Evolutionary conservation across 164 flowering plant genomes (phyloP).

Genomic region (Malania oleifera): DNA sequence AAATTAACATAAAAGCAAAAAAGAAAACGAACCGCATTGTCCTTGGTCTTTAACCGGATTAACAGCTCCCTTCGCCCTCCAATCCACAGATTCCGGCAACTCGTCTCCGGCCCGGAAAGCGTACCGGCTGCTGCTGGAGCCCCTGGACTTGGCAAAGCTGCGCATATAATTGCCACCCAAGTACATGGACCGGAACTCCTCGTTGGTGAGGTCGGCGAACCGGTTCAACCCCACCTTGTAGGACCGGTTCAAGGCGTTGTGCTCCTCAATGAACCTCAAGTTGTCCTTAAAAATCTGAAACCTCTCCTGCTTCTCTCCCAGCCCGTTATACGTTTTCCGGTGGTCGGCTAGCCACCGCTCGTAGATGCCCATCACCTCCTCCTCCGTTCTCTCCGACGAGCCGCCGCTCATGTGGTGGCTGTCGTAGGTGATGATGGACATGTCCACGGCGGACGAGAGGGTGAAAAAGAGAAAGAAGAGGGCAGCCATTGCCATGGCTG

Average conservation of each 20-base stretch:
- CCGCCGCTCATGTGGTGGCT: background rate
- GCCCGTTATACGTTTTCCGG: constrained; percentile 46
- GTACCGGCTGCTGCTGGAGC: constrained; percentile 30
- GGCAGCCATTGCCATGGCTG: constrained; percentile 17
- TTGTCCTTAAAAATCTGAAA: constrained; percentile 71
- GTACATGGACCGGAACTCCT: constrained; percentile 56
- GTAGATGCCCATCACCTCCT: constrained; percentile 40
- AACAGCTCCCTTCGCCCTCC: constrained; percentile 54
- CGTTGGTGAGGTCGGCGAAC: constrained; percentile 81
- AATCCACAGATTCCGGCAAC: constrained; percentile 52
- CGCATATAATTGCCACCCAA: constrained; percentile 51
- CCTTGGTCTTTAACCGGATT: constrained; percentile 55
- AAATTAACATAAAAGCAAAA: background rate
- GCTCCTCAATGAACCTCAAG: constrained; percentile 61
- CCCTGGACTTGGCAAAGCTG: constrained; percentile 28
- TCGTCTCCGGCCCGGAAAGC: constrained; percentile 26
- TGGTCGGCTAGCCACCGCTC: constrained; percentile 53
- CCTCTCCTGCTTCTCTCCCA: constrained; percentile 50
- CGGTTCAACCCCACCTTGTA: constrained; percentile 61
- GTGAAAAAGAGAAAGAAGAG: constrained; percentile 16
- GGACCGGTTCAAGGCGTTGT: constrained; percentile 43
- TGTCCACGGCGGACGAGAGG: constrained; percentile 22
- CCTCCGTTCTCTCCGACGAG: constrained; percentile 27
- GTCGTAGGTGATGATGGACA: constrained; percentile 31
- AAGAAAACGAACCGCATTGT: constrained; percentile 40